Base-by-base conservation (phyloP, 257 asterid genomes). In the Cordia subcordata region DNA sequence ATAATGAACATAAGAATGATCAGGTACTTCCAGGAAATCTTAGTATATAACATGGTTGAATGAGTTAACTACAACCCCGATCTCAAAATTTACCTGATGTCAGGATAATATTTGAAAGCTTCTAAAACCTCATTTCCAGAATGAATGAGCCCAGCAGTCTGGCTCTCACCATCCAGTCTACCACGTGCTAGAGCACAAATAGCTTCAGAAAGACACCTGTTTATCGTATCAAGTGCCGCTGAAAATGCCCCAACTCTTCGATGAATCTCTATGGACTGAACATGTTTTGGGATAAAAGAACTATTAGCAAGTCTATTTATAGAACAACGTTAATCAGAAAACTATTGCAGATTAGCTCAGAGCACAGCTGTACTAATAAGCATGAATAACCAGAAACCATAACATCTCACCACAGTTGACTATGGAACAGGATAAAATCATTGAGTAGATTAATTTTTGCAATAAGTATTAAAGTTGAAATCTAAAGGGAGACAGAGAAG, bases 231-330 rank as follows among this genome's bases (percentile, higher is more conserved):
- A 76, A 93, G 55, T 53, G 97, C 96, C 47, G 84, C 81, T 39
- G 99, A 81, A 69, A 84, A 93, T n/a, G 94, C 95, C 59, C 99
- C 99, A 19, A 84, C 78, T 84, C 99, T 86, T 73, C 82, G 85
- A 70, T 92, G 94, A 72, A 92, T 78, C 67, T 92, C 96, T 60
- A 89, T 79, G 69, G 96, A 78, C 96, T 92, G 77, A 49, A 75
- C 53, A 53, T 64, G 23, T 46, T 64, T 32, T 17, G 17, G 53
- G 47, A 63, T 42, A 53, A 58, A 16, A 12, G 39, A 20, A 53
- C 11, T 35, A 20, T 23, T 21, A 46, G 23, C 15, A 49, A 49
- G 3, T 49, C 53, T 1, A 9, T 11, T 5, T 15, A 49, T 8
- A 0, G 53, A 20, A 2, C 10, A 10, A 13, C 11, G 19, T 52